These are phyloP conservation scores for Penicillium sp. DNA, from an alignment of 2,329 filamentous ascomycete genomes.

Conservation along the genomic window DNA sequence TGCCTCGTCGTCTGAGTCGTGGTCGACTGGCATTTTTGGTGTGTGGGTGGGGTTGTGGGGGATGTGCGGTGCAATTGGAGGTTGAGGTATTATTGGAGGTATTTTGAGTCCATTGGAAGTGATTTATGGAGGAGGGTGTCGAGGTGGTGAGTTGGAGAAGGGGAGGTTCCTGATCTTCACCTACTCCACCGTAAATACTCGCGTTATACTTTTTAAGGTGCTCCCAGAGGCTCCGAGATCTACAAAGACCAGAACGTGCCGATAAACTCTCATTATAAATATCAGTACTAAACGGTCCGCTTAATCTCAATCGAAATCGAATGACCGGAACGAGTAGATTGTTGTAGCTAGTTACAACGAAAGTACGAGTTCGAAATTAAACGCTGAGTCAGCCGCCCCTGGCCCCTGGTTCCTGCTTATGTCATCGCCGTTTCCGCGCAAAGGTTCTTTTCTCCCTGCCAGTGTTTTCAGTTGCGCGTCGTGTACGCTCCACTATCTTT, in stretches of 20 bases:
- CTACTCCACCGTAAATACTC: neutral
- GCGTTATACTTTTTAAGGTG: neutral
- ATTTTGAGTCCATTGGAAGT: neutral
- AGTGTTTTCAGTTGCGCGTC: slow-evolving; percentile 16
- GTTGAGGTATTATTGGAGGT: neutral
- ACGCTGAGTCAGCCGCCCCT: slow-evolving; percentile 12
- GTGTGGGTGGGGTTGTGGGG: neutral
- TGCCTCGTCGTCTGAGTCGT: slow-evolving; percentile 57
- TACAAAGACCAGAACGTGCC: neutral
- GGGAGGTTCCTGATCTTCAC: neutral
- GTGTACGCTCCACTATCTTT: slow-evolving; percentile 11
- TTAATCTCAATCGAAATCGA: neutral
- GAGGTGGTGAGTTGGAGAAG: neutral
- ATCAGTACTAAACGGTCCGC: neutral
- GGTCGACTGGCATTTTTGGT: slow-evolving; percentile 32
- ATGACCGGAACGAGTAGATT: neutral
- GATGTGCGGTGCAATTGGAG: neutral
- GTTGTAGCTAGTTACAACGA: neutral
- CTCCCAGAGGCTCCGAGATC: neutral
- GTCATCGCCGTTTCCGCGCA: slow-evolving; percentile 13
- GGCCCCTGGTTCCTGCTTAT: slow-evolving; percentile 3
- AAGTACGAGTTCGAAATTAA: neutral
- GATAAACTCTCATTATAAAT: neutral
- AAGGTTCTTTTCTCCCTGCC: slow-evolving; percentile 13
- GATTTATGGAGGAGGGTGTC: neutral